Evolutionary conservation across 2,329 filamentous ascomycete genomes (phyloP).

Genomic region (Pseudocercospora pini-densiflorae): DNA sequence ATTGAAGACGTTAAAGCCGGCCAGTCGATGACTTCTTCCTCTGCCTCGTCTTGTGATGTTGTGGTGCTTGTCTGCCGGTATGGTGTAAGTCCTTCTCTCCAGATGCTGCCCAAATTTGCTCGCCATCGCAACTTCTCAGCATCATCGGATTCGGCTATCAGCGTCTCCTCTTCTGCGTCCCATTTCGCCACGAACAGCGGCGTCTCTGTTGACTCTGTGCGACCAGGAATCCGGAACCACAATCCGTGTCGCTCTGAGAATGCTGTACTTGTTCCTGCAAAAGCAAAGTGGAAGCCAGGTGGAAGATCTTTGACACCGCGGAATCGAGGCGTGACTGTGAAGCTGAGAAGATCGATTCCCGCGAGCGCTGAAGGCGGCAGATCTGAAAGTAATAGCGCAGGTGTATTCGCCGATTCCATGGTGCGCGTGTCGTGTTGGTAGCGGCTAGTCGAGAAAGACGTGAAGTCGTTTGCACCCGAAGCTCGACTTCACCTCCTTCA

Average conservation of each 20-base stretch:
- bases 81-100: conserved; percentile 57
- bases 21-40: conserved; percentile 59
- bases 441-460: not conserved
- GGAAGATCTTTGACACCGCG: conserved; percentile 64
- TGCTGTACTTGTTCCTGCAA: conserved; percentile 61
- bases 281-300: conserved; percentile 64
- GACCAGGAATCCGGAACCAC: conserved; percentile 59
- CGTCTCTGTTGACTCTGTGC: conserved; percentile 9
- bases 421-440: not conserved
- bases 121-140: conserved; percentile 54
- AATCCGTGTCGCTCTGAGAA: conserved; percentile 65
- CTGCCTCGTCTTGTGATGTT: conserved; percentile 32
- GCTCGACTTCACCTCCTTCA: not conserved
- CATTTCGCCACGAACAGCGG: conserved; percentile 62
- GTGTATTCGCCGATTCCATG: conserved; percentile 35
- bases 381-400: conserved; percentile 48
- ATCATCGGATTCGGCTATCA: conserved; percentile 48
- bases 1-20: conserved; percentile 54
- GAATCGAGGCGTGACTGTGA: conserved; percentile 66
- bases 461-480: not conserved
- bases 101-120: conserved; percentile 61
- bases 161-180: conserved; percentile 53
- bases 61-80: conserved; percentile 49
- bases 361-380: conserved; percentile 53
- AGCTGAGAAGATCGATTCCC: conserved; percentile 63